phyloP scores from a whole-genome alignment of 805 yeast genomes.

The Komagataella pastoris region DNA sequence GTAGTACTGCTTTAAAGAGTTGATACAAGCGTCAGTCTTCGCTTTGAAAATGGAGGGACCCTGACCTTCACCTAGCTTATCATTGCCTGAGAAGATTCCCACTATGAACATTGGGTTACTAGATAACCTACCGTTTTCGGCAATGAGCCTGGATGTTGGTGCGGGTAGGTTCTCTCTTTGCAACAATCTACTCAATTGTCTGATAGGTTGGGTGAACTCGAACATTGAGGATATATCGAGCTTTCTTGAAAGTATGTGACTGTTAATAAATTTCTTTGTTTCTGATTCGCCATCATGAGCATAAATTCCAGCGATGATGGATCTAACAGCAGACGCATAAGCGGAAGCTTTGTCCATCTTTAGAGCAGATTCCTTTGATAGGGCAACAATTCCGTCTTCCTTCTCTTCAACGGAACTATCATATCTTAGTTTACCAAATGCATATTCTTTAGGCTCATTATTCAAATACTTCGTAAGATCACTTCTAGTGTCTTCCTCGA shows the following conservation, averaged over 20 bases:
- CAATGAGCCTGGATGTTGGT: slow-evolving; percentile 72
- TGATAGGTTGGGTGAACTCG: slow-evolving; percentile 72
- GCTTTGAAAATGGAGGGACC: slow-evolving; percentile 88
- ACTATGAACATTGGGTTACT: slow-evolving; percentile 78
- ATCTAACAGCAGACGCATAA: slow-evolving; percentile 61
- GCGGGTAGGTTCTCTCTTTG: slow-evolving; percentile 58
- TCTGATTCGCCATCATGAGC: slow-evolving; percentile 55
- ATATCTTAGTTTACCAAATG: slow-evolving; percentile 58
- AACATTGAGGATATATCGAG: slow-evolving; percentile 64
- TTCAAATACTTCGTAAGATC: slow-evolving; percentile 53
- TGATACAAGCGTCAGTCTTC: slow-evolving; percentile 81
- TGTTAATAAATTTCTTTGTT: slow-evolving; percentile 55
- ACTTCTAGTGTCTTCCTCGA: slow-evolving; percentile 58
- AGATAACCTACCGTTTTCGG: slow-evolving; percentile 88
- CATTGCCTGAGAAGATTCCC: slow-evolving; percentile 78
- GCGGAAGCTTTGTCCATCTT: slow-evolving; percentile 21
- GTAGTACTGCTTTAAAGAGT: slow-evolving; percentile 85
- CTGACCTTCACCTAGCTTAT: slow-evolving; percentile 85
- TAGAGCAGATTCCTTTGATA: slow-evolving; percentile 23
- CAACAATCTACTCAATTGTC: slow-evolving; percentile 69
- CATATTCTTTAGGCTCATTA: slow-evolving; percentile 53
- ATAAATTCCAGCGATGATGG: slow-evolving; percentile 74
- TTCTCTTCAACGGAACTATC: slow-evolving; percentile 14
- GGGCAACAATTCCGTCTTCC: slow-evolving; percentile 38
- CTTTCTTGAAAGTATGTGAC: slow-evolving; percentile 74